A percentile compares a stretch with the other conserved stretches of the same genome.
Evolutionary conservation across 2,329 filamentous ascomycete species (phyloP).

Genomic region (Monosporascus sp.): DNA sequence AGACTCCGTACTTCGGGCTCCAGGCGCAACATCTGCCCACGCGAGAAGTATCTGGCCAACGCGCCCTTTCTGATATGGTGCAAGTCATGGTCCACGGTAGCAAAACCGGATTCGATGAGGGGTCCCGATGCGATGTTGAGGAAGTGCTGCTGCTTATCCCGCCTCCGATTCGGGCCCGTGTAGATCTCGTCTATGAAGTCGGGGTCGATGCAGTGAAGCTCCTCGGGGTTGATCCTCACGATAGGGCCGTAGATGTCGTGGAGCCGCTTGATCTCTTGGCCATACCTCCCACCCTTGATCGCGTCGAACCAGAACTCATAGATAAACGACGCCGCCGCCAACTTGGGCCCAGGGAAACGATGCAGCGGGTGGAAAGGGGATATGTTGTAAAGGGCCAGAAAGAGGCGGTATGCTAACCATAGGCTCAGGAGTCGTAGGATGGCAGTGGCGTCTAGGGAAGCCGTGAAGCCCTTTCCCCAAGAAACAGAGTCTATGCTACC

Average conservation of each 20-base stretch:
- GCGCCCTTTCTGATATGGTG: constrained; percentile 19
- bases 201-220: constrained; percentile 16
- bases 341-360: constrained; percentile 15
- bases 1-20: constrained; percentile 15
- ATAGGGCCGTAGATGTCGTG: constrained; percentile 6
- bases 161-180: constrained; percentile 22
- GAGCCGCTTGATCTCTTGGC: constrained; percentile 1
- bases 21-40: constrained; percentile 26
- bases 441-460: neutral
- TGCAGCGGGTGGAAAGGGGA: constrained; percentile 17
- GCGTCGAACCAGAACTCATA: constrained; percentile 3
- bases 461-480: too few species aligned
- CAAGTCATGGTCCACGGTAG: constrained; percentile 18
- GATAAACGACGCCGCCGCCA: constrained; percentile 8
- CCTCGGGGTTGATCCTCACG: constrained; percentile 15
- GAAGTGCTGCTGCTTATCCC: constrained; percentile 22
- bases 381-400: constrained; percentile 15
- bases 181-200: constrained; percentile 36
- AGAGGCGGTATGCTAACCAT: constrained; percentile 8
- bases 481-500: too few species aligned
- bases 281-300: constrained; percentile 1
- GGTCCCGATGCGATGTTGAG: constrained; percentile 10
- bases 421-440: constrained; percentile 4
- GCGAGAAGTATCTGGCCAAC: constrained; percentile 22
- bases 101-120: constrained; percentile 3